Evolutionary conservation across 495 filamentous ascomycete genomes (phyloP).

Genomic region (Rostrohypoxylon terebratum): DNA sequence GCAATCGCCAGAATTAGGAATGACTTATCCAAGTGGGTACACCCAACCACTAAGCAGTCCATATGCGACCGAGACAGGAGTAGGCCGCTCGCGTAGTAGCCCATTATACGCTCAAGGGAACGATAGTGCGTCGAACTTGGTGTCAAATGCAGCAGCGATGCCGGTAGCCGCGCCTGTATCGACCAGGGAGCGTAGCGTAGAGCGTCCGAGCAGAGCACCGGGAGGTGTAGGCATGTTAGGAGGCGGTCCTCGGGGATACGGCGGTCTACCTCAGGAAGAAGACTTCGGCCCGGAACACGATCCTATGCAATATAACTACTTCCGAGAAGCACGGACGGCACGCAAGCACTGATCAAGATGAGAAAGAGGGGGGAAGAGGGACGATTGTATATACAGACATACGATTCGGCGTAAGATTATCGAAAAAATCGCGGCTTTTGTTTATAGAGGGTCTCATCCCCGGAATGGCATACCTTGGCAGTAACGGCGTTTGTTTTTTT

Average conservation of each 20-base stretch:
- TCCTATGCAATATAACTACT: conserved; percentile 53
- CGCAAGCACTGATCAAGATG: conserved; percentile 24
- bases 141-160: conserved; percentile 57
- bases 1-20: conserved; percentile 43
- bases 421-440: conserved; percentile 23
- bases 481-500: conserved; percentile 29
- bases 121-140: conserved; percentile 58
- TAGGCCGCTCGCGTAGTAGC: conserved; percentile 50
- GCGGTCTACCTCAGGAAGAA: conserved; percentile 61
- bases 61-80: conserved; percentile 22
- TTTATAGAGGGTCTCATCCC: conserved; percentile 24
- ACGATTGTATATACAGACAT: conserved; percentile 41
- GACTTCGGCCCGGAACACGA: conserved; percentile 51
- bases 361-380: no score
- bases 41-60: conserved; percentile 41
- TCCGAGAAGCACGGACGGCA: conserved; percentile 49
- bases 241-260: conserved; percentile 65
- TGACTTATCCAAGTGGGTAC: conserved; percentile 48
- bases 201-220: conserved; percentile 43
- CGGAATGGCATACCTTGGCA: conserved; percentile 11
- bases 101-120: conserved; percentile 57
- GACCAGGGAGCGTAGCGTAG: conserved; percentile 52
- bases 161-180: conserved; percentile 50
- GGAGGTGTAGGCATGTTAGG: conserved; percentile 59
- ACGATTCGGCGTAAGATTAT: conserved; percentile 29